Evolutionary conservation across 805 yeast genomes (phyloP).

Genomic region (Saccharomycopsis vini): DNA sequence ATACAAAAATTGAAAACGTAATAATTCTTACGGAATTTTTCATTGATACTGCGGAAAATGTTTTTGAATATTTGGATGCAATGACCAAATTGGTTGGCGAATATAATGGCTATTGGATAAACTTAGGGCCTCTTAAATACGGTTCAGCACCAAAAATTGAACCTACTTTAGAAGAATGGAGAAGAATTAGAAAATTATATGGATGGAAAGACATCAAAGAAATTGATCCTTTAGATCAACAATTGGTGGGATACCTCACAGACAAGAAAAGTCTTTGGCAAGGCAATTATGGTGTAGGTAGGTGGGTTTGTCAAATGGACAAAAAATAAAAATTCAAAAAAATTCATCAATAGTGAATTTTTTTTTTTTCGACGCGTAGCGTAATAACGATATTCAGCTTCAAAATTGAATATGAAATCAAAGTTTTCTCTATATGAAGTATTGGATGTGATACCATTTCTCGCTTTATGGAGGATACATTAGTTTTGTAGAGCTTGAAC

Average conservation of each 20-base stretch:
- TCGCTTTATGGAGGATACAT: no score
- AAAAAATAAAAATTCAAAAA: no score
- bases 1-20: constrained; percentile 32
- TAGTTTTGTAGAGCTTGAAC: no score
- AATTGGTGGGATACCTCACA: constrained; percentile 55
- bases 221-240: constrained; percentile 26
- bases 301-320: no score
- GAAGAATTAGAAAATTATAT: constrained; percentile 37
- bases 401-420: no score
- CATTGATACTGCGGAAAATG: constrained; percentile 86
- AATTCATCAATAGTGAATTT: no score
- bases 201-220: constrained; percentile 53
- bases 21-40: constrained; percentile 66
- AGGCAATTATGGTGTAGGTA: constrained; percentile 62
- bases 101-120: constrained; percentile 67
- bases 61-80: constrained; percentile 64
- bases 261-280: constrained; percentile 63
- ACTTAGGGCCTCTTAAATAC: constrained; percentile 87
- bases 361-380: no score
- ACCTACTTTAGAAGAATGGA: constrained; percentile 61
- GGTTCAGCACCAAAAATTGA: constrained; percentile 79
- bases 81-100: constrained; percentile 37
- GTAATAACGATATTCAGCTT: no score
- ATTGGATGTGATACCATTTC: no score
- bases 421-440: no score